These are phyloP conservation scores for Chlamydomonas sp. DNA, from an alignment of 139 green algal species.

Conservation along the genomic window DNA sequence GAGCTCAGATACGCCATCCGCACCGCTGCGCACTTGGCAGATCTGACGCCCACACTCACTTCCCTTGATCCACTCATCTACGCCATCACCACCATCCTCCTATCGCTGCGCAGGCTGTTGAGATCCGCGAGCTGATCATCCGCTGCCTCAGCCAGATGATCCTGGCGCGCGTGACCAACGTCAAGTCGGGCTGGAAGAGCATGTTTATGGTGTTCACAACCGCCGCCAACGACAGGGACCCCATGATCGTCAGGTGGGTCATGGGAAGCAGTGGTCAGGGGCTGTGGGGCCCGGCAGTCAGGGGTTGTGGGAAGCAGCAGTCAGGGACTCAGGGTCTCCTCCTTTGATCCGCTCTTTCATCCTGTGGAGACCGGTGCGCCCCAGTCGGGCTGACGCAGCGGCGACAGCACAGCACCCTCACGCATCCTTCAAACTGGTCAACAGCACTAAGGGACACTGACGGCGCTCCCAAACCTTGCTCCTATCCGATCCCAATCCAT, in stretches of 20 bases:
- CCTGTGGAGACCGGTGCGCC: no score
- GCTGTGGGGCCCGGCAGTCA: neutral
- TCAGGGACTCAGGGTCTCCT: neutral
- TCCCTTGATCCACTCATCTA: no score
- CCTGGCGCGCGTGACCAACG: constrained; percentile 89
- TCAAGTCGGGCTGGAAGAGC: constrained; percentile 98
- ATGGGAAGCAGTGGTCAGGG: neutral
- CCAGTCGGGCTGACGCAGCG: no score
- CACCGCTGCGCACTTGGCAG: no score
- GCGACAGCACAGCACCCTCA: no score
- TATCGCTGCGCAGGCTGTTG: constrained; percentile 61
- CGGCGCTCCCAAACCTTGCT: no score
- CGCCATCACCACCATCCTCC: no score
- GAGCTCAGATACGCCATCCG: no score
- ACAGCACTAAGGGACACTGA: no score
- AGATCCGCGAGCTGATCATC: constrained; percentile 99
- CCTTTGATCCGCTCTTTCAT: neutral
- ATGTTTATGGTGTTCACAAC: constrained; percentile 99
- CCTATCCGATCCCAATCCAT: no score
- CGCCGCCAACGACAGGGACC: constrained; percentile 83
- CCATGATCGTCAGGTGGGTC: constrained; percentile 75
- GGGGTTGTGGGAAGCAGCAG: neutral
- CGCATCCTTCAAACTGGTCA: no score
- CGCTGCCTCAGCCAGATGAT: constrained; percentile 94
- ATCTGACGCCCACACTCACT: no score